phyloP scores from a whole-genome alignment of 306 rosid species.

The Clitoria ternatea region DNA sequence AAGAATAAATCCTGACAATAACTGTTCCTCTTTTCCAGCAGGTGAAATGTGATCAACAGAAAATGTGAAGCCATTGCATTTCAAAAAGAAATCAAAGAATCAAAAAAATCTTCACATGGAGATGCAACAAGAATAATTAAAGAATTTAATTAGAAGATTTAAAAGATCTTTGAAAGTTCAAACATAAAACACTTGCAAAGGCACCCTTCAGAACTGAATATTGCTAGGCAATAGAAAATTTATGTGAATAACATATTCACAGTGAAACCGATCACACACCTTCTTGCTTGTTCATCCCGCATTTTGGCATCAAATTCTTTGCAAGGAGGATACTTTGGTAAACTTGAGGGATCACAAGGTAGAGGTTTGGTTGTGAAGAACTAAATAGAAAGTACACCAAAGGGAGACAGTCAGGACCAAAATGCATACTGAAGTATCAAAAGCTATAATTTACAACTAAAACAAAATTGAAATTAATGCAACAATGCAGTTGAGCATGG shows the following conservation, averaged over 20 bases:
- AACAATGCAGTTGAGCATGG: neutral
- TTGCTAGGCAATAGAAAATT: neutral
- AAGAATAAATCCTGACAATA: neutral
- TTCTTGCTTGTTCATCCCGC: slow-evolving; percentile 92
- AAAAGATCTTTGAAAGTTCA: neutral
- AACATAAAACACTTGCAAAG: neutral
- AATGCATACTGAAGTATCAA: neutral
- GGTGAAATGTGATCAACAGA: neutral
- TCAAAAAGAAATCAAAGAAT: neutral
- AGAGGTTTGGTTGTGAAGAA: slow-evolving; percentile 80
- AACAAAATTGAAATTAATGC: neutral
- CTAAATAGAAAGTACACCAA: slow-evolving; percentile 37
- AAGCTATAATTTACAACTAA: slow-evolving; percentile 6
- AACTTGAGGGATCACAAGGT: slow-evolving; percentile 92
- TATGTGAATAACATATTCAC: neutral
- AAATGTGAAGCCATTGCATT: neutral
- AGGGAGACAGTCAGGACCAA: slow-evolving; percentile 20
- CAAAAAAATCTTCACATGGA: neutral
- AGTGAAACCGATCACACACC: slow-evolving; percentile 39
- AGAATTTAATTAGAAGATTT: neutral
- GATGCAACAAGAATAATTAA: neutral
- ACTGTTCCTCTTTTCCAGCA: neutral
- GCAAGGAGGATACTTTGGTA: slow-evolving; percentile 99
- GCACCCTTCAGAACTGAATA: neutral
- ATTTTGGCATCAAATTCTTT: slow-evolving; percentile 96